Percentiles rank a stretch among this genome's conserved stretches.
Evolutionary conservation across 371 early-diverging fungal species (phyloP).

Genomic region (Umbelopsis sp.): DNA sequence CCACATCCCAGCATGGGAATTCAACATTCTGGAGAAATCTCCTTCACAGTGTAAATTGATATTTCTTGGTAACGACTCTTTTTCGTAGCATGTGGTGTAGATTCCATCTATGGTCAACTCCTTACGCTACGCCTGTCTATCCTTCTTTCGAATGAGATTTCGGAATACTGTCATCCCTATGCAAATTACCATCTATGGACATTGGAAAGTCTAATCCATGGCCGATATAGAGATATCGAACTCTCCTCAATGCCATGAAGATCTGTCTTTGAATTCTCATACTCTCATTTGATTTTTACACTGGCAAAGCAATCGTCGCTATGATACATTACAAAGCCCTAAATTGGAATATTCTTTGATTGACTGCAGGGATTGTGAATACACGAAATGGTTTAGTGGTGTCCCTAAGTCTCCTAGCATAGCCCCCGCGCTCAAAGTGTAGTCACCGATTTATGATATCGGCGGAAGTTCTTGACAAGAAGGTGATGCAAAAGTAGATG

Average conservation of each 20-base stretch:
- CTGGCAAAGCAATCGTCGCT: neutral
- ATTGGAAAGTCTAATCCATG: no score
- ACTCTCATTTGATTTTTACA: no score
- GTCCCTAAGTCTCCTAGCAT: conserved; percentile 2
- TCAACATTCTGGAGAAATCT: neutral
- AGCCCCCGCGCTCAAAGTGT: neutral
- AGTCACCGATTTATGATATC: neutral
- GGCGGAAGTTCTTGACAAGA: neutral
- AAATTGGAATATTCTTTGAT: neutral
- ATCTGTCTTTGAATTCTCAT: no score
- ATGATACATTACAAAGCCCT: neutral
- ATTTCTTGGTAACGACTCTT: neutral
- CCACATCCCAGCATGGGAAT: no score
- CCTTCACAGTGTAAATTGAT: neutral
- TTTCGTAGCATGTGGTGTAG: neutral
- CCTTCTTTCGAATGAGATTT: neutral
- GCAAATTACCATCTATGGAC: neutral
- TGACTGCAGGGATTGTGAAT: conserved; percentile 14
- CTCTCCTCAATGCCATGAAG: no score
- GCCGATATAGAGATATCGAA: no score
- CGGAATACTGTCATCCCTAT: neutral
- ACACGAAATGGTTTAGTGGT: neutral
- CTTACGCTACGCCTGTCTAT: neutral
- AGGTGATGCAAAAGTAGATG: neutral
- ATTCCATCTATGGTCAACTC: neutral